Base-by-base conservation (phyloP, 139 green algal species). In the Picochlorum sp. region DNA sequence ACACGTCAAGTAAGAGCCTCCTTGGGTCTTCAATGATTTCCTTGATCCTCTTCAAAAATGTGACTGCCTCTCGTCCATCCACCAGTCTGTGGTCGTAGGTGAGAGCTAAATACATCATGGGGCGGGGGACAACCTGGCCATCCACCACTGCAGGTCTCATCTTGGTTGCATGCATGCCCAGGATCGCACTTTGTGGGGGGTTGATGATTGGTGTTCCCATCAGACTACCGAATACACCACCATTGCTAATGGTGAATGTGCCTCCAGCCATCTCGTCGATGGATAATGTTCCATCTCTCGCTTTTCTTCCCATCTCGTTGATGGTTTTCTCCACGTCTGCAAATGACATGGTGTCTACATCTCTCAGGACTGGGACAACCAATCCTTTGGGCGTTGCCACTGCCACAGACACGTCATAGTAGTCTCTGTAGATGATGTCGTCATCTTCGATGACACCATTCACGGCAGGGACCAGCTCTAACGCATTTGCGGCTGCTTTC, bases 231-330 rank as follows among this genome's bases (percentile, higher is more conserved):
- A 96, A 99, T 31, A 98, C 94, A 62, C 94, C 94, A 23, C 94
- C 94, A 70, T 99, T 99, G 71, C 76, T 90, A 81, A 99, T 98
- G 60, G 94, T 99, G 81, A 99, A 99, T 41, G 94, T 99, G 66
- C 94, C 94, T 18, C 94, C 94, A 1, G 94, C 86, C 94, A 99
- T 98, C 44, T 99, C 94, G 50, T 99, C 94, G 49, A 99, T 96
- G 56, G 74, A 84, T 41, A 99, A 84, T 8, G 83, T 93, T 47
- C 94, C 92, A 44, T 97, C 91, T 3, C 87, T 74, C 13, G 94
- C 94, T 79, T 98, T 98, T 73, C 90, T 88, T 28, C 94, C 94
- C 59, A 98, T 71, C 2, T 67, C 63, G 21, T 83, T 83, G 49
- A 99, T 95, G 4, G 57, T 77, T 79, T 91, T 93, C 77, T 98